Base-by-base conservation (phyloP, 768 basidiomycete genomes). In the Boletus vinaceobasis region DNA sequence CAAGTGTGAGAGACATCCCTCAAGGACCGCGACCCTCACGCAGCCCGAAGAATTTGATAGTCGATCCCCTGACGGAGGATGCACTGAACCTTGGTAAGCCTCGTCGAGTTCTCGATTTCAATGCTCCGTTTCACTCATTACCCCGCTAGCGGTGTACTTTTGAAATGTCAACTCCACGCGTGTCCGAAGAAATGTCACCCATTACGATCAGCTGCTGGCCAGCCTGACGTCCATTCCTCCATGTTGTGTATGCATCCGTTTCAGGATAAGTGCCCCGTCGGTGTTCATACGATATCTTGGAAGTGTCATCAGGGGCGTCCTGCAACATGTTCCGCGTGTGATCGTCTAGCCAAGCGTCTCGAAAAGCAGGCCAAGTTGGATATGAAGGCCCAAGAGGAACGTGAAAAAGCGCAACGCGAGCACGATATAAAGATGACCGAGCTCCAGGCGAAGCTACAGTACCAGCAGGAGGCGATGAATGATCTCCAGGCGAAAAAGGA, bases 181-280 rank as follows among this genome's bases (percentile, higher is more conserved):
- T 89, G 87, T 58, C 76, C 78, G 0, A 83, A 76, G 2, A 87
- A 79, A 65, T 89, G 87, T 55, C 87, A 89, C 63, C 79, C 79
- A 51, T 52, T 14, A 59, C 56, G 50, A 76, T 82, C 53, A 76
- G 85, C 61, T 75, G 80, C 19, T 76, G 82, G 66, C 4, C 54
- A 58, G 3, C 65, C 60, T 1, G 61, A 69, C 38, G 14, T 60
- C 5, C 67, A 68, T 29, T 8, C 48, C 1, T 27, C 50, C 21
- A 78, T 83, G 74, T 43, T 46, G 0, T 88, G 87, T 66, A 58
- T 65, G 31, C 62, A 70, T 10, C 57, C 66, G 21, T 50, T 81
- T 23, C 49, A 63, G 6, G 65, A 64, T 0, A 72, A 68, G 38
- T 88, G 87, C 62, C 33, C 61, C 1, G 54, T 63, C 2, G 73